A percentile compares a stretch with the other conserved stretches of the same genome.
These are phyloP conservation scores for Aurifilum marmelostoma DNA, from an alignment of 2,329 filamentous ascomycete species.

Conservation along the genomic window DNA sequence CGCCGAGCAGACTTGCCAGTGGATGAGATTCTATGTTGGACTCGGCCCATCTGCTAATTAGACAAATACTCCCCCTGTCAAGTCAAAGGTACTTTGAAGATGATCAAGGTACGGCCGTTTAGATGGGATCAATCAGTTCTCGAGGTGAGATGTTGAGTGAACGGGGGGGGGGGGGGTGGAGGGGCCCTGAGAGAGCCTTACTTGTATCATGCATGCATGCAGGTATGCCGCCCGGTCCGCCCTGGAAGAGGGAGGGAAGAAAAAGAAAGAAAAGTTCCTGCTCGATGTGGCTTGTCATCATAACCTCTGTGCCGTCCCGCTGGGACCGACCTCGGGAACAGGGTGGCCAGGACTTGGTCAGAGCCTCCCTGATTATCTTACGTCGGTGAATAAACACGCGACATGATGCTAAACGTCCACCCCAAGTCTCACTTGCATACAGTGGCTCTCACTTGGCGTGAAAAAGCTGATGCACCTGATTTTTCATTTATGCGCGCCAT, in stretches of 20 bases:
- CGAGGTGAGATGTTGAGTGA: conserved; percentile 14
- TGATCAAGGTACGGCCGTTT: conserved; percentile 24
- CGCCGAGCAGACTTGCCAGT: not conserved
- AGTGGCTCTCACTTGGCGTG: not conserved
- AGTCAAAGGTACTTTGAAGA: not conserved
- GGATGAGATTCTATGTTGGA: not conserved
- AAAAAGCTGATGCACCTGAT: not conserved
- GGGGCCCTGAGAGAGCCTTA: no score
- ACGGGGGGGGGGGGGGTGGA: no score
- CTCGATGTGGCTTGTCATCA: not conserved
- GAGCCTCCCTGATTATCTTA: not conserved
- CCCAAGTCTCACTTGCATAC: not conserved
- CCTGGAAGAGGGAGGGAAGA: no score
- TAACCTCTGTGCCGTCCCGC: conserved; percentile 2
- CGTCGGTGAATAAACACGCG: conserved; percentile 1
- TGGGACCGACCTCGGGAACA: conserved; percentile 7
- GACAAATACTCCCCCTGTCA: not conserved
- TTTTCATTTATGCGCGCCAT: not conserved
- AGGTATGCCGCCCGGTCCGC: not conserved
- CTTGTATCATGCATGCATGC: not conserved
- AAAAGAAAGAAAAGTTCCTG: not conserved
- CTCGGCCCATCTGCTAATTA: no score
- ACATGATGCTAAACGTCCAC: not conserved
- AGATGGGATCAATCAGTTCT: not conserved
- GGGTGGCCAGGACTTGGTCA: conserved; percentile 6